phyloP scores from a whole-genome alignment of 2,329 filamentous ascomycete species.

The Stachybotrys echinatus region DNA sequence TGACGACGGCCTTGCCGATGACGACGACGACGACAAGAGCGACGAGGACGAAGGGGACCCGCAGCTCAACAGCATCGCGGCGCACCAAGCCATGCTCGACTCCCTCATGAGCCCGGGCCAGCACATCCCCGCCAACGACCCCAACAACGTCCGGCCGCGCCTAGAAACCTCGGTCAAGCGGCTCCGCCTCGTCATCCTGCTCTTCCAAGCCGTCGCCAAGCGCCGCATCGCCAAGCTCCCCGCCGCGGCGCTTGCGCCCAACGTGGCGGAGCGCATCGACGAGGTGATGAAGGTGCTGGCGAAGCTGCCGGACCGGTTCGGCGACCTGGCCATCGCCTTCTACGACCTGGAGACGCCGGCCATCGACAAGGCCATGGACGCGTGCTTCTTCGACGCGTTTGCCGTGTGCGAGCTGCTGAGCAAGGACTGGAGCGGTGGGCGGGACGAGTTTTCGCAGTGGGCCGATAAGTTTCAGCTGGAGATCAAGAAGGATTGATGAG shows the following conservation, averaged over 20 bases:
- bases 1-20: conserved; percentile 44
- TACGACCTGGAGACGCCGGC: conserved; percentile 60
- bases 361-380: conserved; percentile 53
- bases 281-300: conserved; percentile 51
- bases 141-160: conserved; percentile 57
- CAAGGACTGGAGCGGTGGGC: conserved; percentile 55
- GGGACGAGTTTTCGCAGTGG: conserved; percentile 79
- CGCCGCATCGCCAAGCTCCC: conserved; percentile 59
- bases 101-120: conserved; percentile 59
- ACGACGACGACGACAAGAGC: conserved; percentile 32
- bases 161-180: conserved; percentile 60
- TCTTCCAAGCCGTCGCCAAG: conserved; percentile 67
- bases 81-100: conserved; percentile 57
- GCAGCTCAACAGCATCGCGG: conserved; percentile 20
- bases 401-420: conserved; percentile 49
- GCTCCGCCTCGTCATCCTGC: conserved; percentile 60
- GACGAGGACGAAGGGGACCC: conserved; percentile 36
- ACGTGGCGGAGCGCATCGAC: conserved; percentile 43
- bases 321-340: conserved; percentile 65
- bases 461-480: conserved; percentile 51
- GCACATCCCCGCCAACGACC: conserved; percentile 59
- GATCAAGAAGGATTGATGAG: conserved; percentile 35
- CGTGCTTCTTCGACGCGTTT: conserved; percentile 56
- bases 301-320: conserved; percentile 60
- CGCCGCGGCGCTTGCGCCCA: conserved; percentile 13